Evolutionary conservation across 179 eudicot genomes (phyloP).

Genomic region (Beta corolliflora): DNA sequence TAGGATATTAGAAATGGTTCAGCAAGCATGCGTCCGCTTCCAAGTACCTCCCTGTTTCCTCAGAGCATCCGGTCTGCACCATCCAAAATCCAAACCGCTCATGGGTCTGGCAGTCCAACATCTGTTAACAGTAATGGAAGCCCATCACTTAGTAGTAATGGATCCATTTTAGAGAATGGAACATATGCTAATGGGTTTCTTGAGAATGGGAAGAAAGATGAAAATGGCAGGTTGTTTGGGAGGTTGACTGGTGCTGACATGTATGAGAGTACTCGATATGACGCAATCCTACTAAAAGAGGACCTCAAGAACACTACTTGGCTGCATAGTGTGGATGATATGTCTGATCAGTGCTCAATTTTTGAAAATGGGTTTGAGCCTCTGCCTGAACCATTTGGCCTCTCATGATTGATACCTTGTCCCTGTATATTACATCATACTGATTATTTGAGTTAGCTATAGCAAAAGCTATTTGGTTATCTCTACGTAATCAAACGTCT

Average conservation of each 20-base stretch:
- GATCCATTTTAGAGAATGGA: constrained; percentile 47
- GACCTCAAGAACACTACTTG: constrained; percentile 87
- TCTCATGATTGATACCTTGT: constrained; percentile 43
- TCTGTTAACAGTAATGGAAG: constrained; percentile 56
- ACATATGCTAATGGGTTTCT: constrained; percentile 40
- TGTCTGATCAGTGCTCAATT: constrained; percentile 68
- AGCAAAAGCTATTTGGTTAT: constrained; percentile 25
- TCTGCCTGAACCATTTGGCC: constrained; percentile 86
- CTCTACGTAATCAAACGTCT: constrained; percentile 13
- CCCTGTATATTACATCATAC: constrained; percentile 1
- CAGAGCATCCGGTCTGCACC: constrained; percentile 82
- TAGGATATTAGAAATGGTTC: constrained; percentile 80
- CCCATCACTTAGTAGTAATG: constrained; percentile 41
- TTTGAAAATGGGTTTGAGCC: constrained; percentile 85
- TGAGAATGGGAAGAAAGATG: constrained; percentile 58
- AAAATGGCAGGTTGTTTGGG: constrained; percentile 53
- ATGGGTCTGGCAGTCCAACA: constrained; percentile 46
- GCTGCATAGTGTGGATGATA: constrained; percentile 81
- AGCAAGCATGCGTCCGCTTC: constrained; percentile 62
- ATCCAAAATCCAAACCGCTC: constrained; percentile 50
- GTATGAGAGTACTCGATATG: constrained; percentile 90
- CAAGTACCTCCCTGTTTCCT: constrained; percentile 79
- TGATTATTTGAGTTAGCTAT: constrained; percentile 10
- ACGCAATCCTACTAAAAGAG: constrained; percentile 81
- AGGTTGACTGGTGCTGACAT: constrained; percentile 63